Evolutionary conservation across 345 rosid species (phyloP).

Genomic region (Citrus sinensis): DNA sequence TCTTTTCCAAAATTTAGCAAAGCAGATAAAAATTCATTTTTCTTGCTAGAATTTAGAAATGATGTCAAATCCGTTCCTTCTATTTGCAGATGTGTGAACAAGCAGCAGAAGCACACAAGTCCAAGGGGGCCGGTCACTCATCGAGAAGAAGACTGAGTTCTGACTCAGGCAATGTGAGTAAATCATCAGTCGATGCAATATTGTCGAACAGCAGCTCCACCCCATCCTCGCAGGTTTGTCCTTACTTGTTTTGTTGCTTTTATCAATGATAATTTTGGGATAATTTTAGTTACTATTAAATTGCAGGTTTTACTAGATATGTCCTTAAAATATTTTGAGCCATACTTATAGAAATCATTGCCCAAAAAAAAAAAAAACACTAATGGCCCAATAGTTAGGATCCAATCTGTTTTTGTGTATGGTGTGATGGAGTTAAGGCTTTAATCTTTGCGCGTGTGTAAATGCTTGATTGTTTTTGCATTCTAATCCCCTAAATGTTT

Average conservation of each 20-base stretch:
- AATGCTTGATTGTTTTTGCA: background rate
- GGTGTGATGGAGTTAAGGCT: background rate
- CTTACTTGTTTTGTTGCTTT: background rate
- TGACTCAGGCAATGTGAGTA: constrained; percentile 56
- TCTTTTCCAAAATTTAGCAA: background rate
- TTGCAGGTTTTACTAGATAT: background rate
- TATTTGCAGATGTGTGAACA: constrained; percentile 85
- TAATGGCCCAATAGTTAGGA: no score
- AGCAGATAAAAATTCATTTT: background rate
- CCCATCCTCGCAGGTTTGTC: constrained; percentile 54
- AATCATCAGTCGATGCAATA: constrained; percentile 89
- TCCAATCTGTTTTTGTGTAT: background rate
- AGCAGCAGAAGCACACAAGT: constrained; percentile 96
- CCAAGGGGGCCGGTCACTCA: constrained; percentile 53
- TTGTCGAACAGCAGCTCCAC: constrained; percentile 56
- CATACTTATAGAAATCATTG: background rate
- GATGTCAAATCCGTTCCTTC: constrained; percentile 8
- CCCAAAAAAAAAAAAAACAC: background rate
- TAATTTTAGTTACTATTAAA: background rate
- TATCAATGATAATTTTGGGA: background rate
- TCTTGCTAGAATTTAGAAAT: background rate
- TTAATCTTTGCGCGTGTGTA: background rate
- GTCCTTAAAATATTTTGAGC: background rate
- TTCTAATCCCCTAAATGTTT: constrained; percentile 6
- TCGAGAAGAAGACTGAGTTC: constrained; percentile 75